Base-by-base conservation (phyloP, 257 asterid genomes). In the Solanum rostratum region DNA sequence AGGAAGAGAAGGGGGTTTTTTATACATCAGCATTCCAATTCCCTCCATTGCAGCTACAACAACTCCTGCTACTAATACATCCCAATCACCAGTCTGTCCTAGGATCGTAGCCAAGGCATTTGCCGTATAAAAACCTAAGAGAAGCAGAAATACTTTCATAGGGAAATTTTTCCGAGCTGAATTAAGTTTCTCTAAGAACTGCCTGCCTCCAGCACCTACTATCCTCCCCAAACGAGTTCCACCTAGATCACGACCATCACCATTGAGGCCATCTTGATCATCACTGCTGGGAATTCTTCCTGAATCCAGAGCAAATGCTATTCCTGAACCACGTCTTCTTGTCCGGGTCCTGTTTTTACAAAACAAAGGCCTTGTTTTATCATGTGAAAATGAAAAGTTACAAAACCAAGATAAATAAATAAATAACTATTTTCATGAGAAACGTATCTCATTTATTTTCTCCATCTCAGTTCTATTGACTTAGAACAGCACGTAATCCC, bases 31-130 rank as follows among this genome's bases (percentile, higher is more conserved):
- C 96, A 94, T 92, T 3, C 99, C 98, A 12, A 95, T 97, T 18
- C 99, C 98, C 86, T 97, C 99, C 1, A 97, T 95, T 9, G 97
- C 98, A 87, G 99, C 98, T 46, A 96, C 99, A 1, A 97, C 94
- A 0, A 96, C 85, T 41, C 98, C 99, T 13, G 98, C 99, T 69
- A 96, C 99, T 19, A 96, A 84, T 24, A 95, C 99, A 74, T 97
- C 99, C 99, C 99, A 97, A 86, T 97, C 98, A 2, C 99, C 98
- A 0, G 99, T 97, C 88, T 97, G 99, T 70, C 99, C 99, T 3
- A 95, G 93, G 90, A 95, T 94, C 2, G 98, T 94, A 29, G 98
- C 97, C 82, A 97, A 91, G 45, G 98, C 97, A 70, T 97, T 97
- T 46, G 98, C 99, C 0, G 97, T 95, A 92, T 97, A 95, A 92